phyloP scores from a whole-genome alignment of 2,329 filamentous ascomycete genomes.

The Ceratocystis cacaofunesta region DNA sequence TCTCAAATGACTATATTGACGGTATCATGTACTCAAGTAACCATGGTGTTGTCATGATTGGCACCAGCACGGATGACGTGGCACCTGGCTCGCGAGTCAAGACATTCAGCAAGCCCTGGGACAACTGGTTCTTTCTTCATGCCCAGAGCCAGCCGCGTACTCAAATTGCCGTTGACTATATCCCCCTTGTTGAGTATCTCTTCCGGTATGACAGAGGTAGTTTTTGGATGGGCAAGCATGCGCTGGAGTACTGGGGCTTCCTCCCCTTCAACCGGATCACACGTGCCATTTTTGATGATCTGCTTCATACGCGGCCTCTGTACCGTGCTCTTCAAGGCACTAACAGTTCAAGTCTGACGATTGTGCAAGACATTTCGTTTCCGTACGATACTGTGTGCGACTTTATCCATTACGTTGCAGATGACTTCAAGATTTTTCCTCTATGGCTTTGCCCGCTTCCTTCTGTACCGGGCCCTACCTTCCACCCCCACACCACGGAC shows the following conservation, averaged over 20 bases:
- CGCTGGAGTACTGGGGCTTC: conserved; percentile 45
- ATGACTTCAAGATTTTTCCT: conserved; percentile 34
- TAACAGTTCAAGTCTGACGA: conserved; percentile 42
- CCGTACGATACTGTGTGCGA: conserved; percentile 29
- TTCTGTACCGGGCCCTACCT: conserved; percentile 22
- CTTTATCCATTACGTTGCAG: conserved; percentile 36
- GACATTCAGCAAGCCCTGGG: conserved; percentile 41
- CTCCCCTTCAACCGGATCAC: conserved; percentile 51
- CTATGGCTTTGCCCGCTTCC: conserved; percentile 43
- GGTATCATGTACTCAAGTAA: conserved; percentile 46
- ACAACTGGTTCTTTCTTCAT: conserved; percentile 64
- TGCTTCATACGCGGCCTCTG: conserved; percentile 49
- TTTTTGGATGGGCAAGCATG: conserved; percentile 51
- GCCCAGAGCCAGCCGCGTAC: conserved; percentile 31
- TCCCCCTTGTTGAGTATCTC: conserved; percentile 51
- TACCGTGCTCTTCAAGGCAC: conserved; percentile 51
- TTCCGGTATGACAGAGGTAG: conserved; percentile 57
- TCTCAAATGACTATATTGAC: conserved; percentile 48
- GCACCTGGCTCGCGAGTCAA: conserved; percentile 25
- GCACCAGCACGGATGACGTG: conserved; percentile 37
- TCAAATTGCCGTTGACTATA: conserved; percentile 32
- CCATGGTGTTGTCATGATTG: conserved; percentile 45
- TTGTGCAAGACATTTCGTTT: conserved; percentile 49
- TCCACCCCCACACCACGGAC: conserved; percentile 25
- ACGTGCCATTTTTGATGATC: conserved; percentile 43